Conservation (phyloP, 768 basidiomycete species). For the Tylopilus felleus region DNA sequence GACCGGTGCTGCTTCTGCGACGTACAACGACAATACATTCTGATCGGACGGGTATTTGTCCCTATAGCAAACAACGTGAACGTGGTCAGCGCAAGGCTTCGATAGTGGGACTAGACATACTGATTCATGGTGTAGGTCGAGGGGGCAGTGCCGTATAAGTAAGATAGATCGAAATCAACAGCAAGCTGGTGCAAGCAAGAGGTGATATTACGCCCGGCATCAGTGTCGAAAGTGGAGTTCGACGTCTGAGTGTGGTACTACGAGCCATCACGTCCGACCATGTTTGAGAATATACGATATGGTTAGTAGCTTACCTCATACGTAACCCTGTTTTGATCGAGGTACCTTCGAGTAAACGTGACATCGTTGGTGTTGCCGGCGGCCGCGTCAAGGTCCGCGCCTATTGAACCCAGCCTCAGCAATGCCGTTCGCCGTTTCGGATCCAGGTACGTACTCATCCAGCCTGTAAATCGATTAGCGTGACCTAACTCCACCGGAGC, state of each 20-base stretch:
- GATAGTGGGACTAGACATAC: constrained; percentile 32
- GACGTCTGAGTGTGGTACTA: constrained; percentile 63
- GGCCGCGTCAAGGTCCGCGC: constrained; percentile 44
- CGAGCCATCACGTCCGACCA: neutral
- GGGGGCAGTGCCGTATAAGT: constrained; percentile 68
- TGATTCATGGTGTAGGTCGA: constrained; percentile 67
- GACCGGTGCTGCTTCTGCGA: constrained; percentile 49
- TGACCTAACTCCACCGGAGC: neutral
- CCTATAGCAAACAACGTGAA: constrained; percentile 31
- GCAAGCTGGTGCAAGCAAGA: constrained; percentile 51
- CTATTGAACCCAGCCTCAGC: constrained; percentile 25
- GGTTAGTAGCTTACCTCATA: constrained; percentile 51
- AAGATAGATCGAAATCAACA: constrained; percentile 56
- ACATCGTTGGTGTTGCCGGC: constrained; percentile 44
- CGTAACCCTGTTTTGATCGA: constrained; percentile 76
- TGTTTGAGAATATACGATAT: neutral
- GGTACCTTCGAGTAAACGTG: constrained; percentile 65
- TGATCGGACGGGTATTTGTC: constrained; percentile 58
- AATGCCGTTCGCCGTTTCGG: neutral
- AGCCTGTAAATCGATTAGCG: constrained; percentile 33
- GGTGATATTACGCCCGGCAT: constrained; percentile 50
- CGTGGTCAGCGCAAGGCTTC: neutral
- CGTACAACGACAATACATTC: constrained; percentile 59
- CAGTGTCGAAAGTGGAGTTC: constrained; percentile 61
- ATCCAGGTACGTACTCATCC: constrained; percentile 51